Conservation (phyloP, 805 yeast genomes). For the Ogataea paradorogensis region DNA sequence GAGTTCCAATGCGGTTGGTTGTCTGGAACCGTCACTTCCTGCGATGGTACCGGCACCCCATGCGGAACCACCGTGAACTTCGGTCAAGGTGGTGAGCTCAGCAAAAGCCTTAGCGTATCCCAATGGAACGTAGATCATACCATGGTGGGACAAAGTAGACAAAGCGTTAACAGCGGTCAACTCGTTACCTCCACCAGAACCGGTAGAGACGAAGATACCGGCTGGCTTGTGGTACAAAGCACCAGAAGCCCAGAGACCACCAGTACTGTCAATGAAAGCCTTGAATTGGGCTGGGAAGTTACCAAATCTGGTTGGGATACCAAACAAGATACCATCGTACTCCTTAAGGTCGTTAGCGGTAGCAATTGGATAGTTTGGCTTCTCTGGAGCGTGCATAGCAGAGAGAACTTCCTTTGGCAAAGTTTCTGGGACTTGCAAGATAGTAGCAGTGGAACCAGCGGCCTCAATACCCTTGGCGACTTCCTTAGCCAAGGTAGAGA, state of each 20-base stretch:
- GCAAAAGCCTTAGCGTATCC: constrained; percentile 64
- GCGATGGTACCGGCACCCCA: constrained; percentile 88
- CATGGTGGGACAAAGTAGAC: constrained; percentile 72
- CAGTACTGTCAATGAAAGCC: constrained; percentile 75
- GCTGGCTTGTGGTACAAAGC: constrained; percentile 71
- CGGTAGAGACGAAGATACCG: constrained; percentile 70
- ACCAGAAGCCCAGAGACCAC: constrained; percentile 77
- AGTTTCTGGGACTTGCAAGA: constrained; percentile 78
- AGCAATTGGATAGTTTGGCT: constrained; percentile 56
- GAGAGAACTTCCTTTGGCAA: no score
- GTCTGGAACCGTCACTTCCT: constrained; percentile 75
- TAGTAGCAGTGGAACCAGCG: constrained; percentile 66
- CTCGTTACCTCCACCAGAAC: constrained; percentile 87
- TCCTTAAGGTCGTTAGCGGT: constrained; percentile 52
- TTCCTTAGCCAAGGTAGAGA: constrained; percentile 63
- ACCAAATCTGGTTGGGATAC: constrained; percentile 86
- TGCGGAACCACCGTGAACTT: constrained; percentile 78
- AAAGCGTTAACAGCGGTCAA: constrained; percentile 61
- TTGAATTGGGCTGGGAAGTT: constrained; percentile 74
- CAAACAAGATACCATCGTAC: constrained; percentile 82
- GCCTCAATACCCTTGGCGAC: constrained; percentile 64
- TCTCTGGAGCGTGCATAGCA: constrained; percentile 64
- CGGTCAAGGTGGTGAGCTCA: constrained; percentile 53
- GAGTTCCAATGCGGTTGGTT: constrained; percentile 61
- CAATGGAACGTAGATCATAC: constrained; percentile 74